Conservation (phyloP, 1,284 basidiomycete species). For the Leccinum pachyderme region DNA sequence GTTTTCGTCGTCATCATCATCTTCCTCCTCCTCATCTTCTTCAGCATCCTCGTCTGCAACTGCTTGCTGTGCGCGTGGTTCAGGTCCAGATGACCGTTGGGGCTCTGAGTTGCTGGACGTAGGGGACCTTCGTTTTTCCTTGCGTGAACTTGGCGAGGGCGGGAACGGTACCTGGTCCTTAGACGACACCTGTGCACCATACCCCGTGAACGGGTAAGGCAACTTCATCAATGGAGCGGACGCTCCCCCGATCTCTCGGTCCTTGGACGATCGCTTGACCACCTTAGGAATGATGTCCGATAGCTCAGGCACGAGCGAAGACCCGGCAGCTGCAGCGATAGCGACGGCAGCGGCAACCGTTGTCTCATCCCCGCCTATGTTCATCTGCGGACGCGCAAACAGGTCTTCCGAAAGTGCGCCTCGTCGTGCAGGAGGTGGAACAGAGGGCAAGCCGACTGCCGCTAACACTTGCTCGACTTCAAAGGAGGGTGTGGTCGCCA, state of each 20-base stretch:
- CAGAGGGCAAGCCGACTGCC: conserved; percentile 59
- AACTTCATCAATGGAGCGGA: conserved; percentile 42
- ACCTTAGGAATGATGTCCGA: conserved; percentile 45
- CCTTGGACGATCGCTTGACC: conserved; percentile 39
- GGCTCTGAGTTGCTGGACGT: conserved; percentile 18
- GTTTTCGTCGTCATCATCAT: too few relatives aligned
- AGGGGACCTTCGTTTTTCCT: conserved; percentile 32
- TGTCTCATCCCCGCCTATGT: conserved; percentile 14
- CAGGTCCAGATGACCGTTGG: conserved; percentile 17
- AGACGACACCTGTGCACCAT: conserved; percentile 55
- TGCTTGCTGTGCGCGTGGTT: conserved; percentile 34
- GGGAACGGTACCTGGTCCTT: conserved; percentile 70
- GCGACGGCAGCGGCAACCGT: neutral
- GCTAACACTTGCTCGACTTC: conserved; percentile 70
- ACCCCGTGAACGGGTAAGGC: conserved; percentile 63
- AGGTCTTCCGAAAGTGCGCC: conserved; percentile 58
- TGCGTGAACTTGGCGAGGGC: conserved; percentile 50
- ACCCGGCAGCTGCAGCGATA: conserved; percentile 1
- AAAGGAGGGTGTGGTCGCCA: conserved; percentile 36
- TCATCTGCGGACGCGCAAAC: conserved; percentile 50
- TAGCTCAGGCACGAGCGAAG: conserved; percentile 35
- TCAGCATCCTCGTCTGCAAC: conserved; percentile 40
- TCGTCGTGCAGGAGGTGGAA: conserved; percentile 50
- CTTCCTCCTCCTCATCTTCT: conserved; percentile 37
- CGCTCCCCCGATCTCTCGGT: conserved; percentile 34